Conservation (phyloP, 2,329 filamentous ascomycete species). For the Blumeriella jaapii region DNA sequence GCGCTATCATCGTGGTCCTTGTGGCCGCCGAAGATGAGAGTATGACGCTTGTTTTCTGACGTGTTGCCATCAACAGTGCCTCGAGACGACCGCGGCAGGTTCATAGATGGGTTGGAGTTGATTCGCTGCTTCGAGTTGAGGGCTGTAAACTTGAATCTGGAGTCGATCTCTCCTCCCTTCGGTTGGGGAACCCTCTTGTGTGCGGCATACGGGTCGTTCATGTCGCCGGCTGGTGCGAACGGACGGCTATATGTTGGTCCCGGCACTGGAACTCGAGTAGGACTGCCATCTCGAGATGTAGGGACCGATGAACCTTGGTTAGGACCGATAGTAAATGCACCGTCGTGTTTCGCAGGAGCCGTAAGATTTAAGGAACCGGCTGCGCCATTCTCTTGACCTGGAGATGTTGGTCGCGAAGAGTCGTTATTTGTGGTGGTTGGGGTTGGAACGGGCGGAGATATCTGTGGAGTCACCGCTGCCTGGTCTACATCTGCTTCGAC, state of each 20-base stretch:
- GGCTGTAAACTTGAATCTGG: slow-evolving; percentile 63
- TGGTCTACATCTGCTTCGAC: slow-evolving; percentile 30
- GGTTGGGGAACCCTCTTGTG: slow-evolving; percentile 62
- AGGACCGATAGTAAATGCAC: slow-evolving; percentile 26
- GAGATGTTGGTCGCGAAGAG: slow-evolving; percentile 26
- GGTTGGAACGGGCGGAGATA: slow-evolving; percentile 45
- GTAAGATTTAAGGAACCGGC: slow-evolving; percentile 16
- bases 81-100: slow-evolving; percentile 33
- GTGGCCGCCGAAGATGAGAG: slow-evolving; percentile 31
- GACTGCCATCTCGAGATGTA: slow-evolving; percentile 49
- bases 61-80: slow-evolving; percentile 31
- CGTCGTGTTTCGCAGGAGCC: slow-evolving; percentile 15
- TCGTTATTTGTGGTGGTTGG: slow-evolving; percentile 27
- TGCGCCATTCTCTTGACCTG: slow-evolving; percentile 21
- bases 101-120: slow-evolving; percentile 40
- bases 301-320: slow-evolving; percentile 37
- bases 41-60: slow-evolving; percentile 42
- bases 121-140: slow-evolving; percentile 58
- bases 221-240: slow-evolving; percentile 67
- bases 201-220: slow-evolving; percentile 79
- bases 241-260: slow-evolving; percentile 59
- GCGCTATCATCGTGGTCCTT: slow-evolving; percentile 40
- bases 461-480: slow-evolving; percentile 55
- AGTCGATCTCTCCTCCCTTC: slow-evolving; percentile 58
- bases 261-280: slow-evolving; percentile 49